Evolutionary conservation across 306 rosid species (phyloP).

Genomic region (Prunus dulcis): DNA sequence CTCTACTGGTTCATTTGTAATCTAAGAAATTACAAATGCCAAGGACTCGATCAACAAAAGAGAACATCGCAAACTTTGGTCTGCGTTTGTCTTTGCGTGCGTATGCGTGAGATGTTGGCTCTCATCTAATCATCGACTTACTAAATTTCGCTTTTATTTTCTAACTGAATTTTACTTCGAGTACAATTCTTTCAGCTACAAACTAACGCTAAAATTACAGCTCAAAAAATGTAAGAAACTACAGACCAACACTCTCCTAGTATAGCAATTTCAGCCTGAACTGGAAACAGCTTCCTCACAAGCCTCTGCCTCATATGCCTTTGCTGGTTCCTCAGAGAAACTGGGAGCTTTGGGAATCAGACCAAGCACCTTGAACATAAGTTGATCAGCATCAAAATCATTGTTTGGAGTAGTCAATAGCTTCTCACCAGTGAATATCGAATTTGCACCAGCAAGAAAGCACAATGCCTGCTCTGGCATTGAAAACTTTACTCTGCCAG

Average conservation of each 20-base stretch:
- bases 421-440: conserved; percentile 95
- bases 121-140: no score
- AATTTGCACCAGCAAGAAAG: conserved; percentile 94
- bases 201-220: background rate
- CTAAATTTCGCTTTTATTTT: background rate
- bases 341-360: conserved; percentile 47
- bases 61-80: no score
- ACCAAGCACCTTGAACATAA: conserved; percentile 54
- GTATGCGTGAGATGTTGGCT: no score
- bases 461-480: conserved; percentile 95
- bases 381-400: conserved; percentile 87
- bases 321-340: conserved; percentile 24
- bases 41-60: no score
- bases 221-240: background rate
- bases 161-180: background rate
- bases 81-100: no score
- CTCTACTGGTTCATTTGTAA: no score
- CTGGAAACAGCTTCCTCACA: conserved; percentile 36
- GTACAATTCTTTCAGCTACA: background rate
- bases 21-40: no score
- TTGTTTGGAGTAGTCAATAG: conserved; percentile 92
- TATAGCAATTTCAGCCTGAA: conserved; percentile 21
- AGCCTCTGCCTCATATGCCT: conserved; percentile 21
- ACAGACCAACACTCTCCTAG: background rate
- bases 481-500: conserved; percentile 91